Evolutionary conservation across 441 rosid species (phyloP).

Genomic region (Manihot esculenta): DNA sequence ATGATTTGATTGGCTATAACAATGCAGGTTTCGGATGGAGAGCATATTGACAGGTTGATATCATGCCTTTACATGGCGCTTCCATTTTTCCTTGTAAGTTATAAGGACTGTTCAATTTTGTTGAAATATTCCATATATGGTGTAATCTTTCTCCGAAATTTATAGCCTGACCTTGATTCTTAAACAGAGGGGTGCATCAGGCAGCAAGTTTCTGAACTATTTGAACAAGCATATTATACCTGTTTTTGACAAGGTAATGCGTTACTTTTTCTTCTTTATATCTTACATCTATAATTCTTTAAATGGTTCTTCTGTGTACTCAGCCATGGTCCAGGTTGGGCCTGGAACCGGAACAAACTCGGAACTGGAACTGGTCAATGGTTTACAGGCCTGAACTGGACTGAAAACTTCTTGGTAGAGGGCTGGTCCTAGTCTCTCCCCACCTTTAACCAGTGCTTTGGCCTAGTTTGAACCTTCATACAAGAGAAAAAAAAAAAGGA

Average conservation of each 20-base stretch:
- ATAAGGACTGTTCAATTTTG: conserved; percentile 37
- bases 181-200: conserved; percentile 85
- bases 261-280: neutral
- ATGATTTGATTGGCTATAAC: conserved; percentile 20
- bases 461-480: too few relatives aligned
- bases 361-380: too few relatives aligned
- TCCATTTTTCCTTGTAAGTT: conserved; percentile 91
- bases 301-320: neutral
- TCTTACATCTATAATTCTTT: neutral
- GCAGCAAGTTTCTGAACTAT: conserved; percentile 85
- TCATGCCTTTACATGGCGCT: conserved; percentile 91
- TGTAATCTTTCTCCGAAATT: conserved; percentile 3
- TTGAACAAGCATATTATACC: conserved; percentile 84
- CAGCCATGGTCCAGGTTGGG: too few relatives aligned
- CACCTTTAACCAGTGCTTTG: too few relatives aligned
- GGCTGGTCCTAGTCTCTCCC: too few relatives aligned
- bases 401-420: too few relatives aligned
- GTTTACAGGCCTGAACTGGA: too few relatives aligned
- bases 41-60: conserved; percentile 91
- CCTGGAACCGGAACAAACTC: too few relatives aligned
- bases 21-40: conserved; percentile 83
- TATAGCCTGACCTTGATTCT: neutral
- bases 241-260: conserved; percentile 79
- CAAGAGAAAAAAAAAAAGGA: too few relatives aligned
- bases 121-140: neutral